Conservation (phyloP, 169 alveolate genomes). For the Cryptosporidium baileyi region DNA sequence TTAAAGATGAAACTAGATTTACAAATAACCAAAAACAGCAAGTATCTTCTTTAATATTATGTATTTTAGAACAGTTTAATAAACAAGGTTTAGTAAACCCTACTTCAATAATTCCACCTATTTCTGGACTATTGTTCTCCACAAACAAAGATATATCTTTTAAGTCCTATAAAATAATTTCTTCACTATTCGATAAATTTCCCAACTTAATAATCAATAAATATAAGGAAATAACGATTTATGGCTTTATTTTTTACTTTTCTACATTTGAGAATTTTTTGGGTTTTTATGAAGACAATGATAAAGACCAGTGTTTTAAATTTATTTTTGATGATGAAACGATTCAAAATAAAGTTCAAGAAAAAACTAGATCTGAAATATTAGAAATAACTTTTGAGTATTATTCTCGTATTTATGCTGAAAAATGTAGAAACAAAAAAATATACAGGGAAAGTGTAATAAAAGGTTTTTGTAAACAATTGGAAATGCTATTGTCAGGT, state of each 20-base stretch:
- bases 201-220: conserved; percentile 49
- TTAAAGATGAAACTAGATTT: background rate
- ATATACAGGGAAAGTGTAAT: conserved; percentile 35
- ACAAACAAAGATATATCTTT: conserved; percentile 26
- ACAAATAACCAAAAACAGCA: conserved; percentile 12
- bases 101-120: conserved; percentile 56
- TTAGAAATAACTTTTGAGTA: conserved; percentile 14
- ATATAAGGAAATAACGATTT: conserved; percentile 45
- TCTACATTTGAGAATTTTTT: conserved; percentile 1
- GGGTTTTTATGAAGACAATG: conserved; percentile 5
- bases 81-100: conserved; percentile 67
- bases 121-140: conserved; percentile 53
- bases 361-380: conserved; percentile 12
- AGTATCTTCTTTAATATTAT: conserved; percentile 29
- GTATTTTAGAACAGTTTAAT: conserved; percentile 62
- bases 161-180: conserved; percentile 33
- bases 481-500: background rate
- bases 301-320: background rate
- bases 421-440: conserved; percentile 30
- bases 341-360: background rate
- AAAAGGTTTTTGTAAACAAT: conserved; percentile 50
- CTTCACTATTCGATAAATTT: conserved; percentile 39
- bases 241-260: conserved; percentile 21
- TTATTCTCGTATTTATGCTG: conserved; percentile 28
- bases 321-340: conserved; percentile 18